A percentile compares a stretch with the other conserved stretches of the same genome.
Evolutionary conservation across 768 basidiomycete genomes (phyloP).

Genomic region (Glaciozyma martinii): DNA sequence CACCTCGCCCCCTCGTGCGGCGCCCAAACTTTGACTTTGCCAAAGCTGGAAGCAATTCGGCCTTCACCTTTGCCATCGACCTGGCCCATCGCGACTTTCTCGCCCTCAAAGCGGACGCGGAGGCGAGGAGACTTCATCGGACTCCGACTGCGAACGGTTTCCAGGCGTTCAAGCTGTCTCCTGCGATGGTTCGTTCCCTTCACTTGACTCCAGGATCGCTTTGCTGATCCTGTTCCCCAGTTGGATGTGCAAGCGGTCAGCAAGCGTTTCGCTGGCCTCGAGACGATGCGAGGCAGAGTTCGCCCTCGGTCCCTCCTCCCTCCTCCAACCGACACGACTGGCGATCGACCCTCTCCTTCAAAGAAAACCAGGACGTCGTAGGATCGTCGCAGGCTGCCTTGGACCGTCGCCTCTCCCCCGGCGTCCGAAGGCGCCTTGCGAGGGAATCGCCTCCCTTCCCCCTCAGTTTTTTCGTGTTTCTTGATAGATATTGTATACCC

Average conservation of each 20-base stretch:
- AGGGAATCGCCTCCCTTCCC: not conserved
- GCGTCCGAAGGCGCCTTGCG: not conserved
- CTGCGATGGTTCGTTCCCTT: constrained; percentile 7
- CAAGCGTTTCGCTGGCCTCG: constrained; percentile 7
- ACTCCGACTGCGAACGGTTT: constrained; percentile 1
- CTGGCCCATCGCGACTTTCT: constrained; percentile 18
- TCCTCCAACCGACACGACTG: not conserved
- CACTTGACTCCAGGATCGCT: not conserved
- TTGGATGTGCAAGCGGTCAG: constrained; percentile 12
- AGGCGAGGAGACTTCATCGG: constrained; percentile 1
- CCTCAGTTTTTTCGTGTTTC: not conserved
- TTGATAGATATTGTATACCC: too few species aligned
- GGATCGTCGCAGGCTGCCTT: too few species aligned
- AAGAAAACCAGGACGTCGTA: constrained; percentile 3
- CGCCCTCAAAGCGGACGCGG: constrained; percentile 15
- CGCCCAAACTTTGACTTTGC: not conserved
- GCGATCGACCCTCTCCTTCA: not conserved
- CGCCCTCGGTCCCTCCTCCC: constrained; percentile 11
- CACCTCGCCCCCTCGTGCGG: not conserved
- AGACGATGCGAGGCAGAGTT: constrained; percentile 10
- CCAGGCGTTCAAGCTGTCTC: constrained; percentile 13
- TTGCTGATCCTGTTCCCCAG: not conserved
- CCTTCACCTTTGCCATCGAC: constrained; percentile 11
- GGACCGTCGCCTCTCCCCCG: not conserved
- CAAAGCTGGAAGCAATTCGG: too few species aligned